Base-by-base conservation (phyloP, 2,329 filamentous ascomycete species). In the Hymenoscyphus infarciens region DNA sequence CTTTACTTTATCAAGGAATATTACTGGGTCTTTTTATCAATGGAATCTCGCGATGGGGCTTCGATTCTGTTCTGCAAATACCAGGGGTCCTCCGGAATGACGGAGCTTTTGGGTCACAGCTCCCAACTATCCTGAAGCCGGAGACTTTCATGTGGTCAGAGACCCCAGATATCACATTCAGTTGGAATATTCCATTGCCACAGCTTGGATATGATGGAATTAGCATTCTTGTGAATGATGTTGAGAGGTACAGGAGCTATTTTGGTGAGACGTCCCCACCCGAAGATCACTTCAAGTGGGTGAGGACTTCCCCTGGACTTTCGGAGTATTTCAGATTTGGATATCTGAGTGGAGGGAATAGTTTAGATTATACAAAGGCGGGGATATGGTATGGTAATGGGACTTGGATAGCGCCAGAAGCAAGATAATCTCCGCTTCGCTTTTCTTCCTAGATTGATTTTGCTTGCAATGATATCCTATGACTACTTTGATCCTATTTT, bases 11-110 rank as follows among this genome's bases (percentile, higher is more conserved):
- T 72, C 94, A 98, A 75, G 95, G 95, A 11, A 80, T 99, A 1
- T 81, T 99, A 0, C 79, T 98, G 7, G 95, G 95, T 0, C 82
- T 98, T 0, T 98, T 97, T 75, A 87, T 97, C 77, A 97, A 97
- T 74, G 94, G 95, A 58, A 87, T 95, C 64, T 93, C 93, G 3
- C 84, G 94, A 54, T 98, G 95, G 95, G 93, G 92, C 0, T 98
- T 96, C 74, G 93, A 91, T 65, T 83, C 89, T 1, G 86, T 52
- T 13, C 45, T 52, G 8, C 45, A 52, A 25, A 52, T 19, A 52
- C 45, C 45, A 13, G 22, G 19, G 11, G 45, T 8, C 5, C 45
- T 52, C 5, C 45, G 45, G 10, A 13, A 22, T 13, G 45, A 52
- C 45, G 45, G 45, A 25, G 45, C 45, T 52, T 52, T 52, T 10